phyloP scores from a whole-genome alignment of 164 flowering plant species.

The Kalanchoe fedtschenkoi region DNA sequence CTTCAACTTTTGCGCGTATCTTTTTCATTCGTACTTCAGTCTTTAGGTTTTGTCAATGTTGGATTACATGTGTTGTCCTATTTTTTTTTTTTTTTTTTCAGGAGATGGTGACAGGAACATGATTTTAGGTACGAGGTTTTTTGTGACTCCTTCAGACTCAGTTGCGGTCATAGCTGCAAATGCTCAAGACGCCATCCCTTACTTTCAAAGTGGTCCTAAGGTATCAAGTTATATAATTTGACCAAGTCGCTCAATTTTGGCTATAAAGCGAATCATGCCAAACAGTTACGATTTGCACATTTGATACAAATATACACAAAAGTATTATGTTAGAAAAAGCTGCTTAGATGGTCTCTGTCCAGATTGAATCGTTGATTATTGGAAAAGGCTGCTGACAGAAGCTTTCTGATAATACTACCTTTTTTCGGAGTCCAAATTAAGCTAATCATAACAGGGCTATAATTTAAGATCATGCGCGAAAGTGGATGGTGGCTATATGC shows the following conservation, averaged over 20 bases:
- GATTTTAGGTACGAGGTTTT: constrained; percentile 77
- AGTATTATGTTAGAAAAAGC: no score
- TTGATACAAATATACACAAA: not conserved
- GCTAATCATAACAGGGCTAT: not conserved
- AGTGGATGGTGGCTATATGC: not conserved
- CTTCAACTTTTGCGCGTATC: not conserved
- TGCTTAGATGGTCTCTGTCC: not conserved
- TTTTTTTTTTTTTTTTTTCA: constrained; percentile 17
- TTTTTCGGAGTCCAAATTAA: not conserved
- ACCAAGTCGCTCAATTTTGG: not conserved
- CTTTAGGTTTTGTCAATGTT: not conserved
- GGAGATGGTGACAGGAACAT: constrained; percentile 99
- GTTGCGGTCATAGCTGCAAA: constrained; percentile 96
- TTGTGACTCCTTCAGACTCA: constrained; percentile 97
- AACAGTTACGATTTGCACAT: not conserved
- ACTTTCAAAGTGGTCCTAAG: constrained; percentile 75
- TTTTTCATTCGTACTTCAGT: not conserved
- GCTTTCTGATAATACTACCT: not conserved
- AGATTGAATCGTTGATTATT: not conserved
- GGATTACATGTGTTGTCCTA: constrained; percentile 3
- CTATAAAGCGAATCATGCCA: not conserved
- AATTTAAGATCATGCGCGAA: not conserved
- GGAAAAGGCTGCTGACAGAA: not conserved
- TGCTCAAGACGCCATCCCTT: constrained; percentile 88
- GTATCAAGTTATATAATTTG: constrained; percentile 18